Conservation (phyloP, 2,329 filamentous ascomycete genomes). For the Cryphonectria parasitica region DNA sequence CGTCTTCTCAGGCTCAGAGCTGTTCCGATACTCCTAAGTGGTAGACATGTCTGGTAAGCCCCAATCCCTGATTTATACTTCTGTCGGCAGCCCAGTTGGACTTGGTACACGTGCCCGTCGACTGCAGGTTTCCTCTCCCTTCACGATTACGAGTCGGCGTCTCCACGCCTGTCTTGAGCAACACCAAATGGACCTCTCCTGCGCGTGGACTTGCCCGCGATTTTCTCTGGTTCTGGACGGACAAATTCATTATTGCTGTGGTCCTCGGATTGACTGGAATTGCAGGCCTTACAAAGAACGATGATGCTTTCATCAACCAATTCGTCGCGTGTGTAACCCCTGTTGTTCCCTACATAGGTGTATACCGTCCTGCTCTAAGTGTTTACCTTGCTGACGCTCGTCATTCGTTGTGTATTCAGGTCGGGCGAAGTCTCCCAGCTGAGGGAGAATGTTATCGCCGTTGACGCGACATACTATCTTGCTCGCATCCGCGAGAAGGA, state of each 20-base stretch:
- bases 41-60: constrained; percentile 21
- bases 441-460: constrained; percentile 74
- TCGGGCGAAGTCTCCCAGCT: constrained; percentile 70
- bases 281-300: constrained; percentile 22
- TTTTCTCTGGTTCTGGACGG: not conserved
- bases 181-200: not conserved
- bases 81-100: not conserved
- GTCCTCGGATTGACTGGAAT: not conserved
- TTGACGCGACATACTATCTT: constrained; percentile 91
- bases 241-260: not conserved
- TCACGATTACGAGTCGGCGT: not conserved
- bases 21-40: not conserved
- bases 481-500: constrained; percentile 81
- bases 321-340: constrained; percentile 9
- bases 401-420: constrained; percentile 40
- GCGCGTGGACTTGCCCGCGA: not conserved
- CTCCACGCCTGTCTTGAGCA: too few species aligned
- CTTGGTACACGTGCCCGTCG: not conserved
- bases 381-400: constrained; percentile 3
- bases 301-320: constrained; percentile 29
- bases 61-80: not conserved
- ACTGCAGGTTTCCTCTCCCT: not conserved
- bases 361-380: not conserved
- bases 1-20: not conserved
- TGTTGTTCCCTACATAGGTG: not conserved